Conservation (phyloP, 208 protist species). For the Leishmania mexicana region DNA sequence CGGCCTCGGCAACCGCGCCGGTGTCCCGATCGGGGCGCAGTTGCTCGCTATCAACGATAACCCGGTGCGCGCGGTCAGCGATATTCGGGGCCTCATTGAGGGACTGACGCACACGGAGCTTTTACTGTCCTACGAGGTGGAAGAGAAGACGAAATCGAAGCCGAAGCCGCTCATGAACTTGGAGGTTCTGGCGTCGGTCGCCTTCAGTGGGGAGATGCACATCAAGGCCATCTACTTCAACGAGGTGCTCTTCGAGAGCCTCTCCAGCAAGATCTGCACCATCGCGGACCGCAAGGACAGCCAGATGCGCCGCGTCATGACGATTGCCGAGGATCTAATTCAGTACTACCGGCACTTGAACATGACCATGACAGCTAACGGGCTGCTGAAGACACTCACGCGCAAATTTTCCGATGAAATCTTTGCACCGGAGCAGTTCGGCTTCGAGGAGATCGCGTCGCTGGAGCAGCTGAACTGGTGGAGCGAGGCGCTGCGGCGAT, state of each 20-base stretch:
- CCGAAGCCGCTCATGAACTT: constrained; percentile 74
- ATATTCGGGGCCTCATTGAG: constrained; percentile 82
- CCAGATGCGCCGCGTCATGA: constrained; percentile 47
- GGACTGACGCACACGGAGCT: constrained; percentile 74
- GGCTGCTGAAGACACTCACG: constrained; percentile 76
- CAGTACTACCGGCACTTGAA: constrained; percentile 88
- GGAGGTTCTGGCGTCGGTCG: constrained; percentile 68
- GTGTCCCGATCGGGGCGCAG: constrained; percentile 71
- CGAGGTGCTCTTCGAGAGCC: constrained; percentile 78
- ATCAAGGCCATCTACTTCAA: constrained; percentile 92
- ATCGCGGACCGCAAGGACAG: constrained; percentile 42
- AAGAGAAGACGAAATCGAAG: constrained; percentile 46
- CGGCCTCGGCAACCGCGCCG: constrained; percentile 67
- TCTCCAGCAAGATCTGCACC: constrained; percentile 48
- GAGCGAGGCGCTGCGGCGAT: constrained; percentile 77
- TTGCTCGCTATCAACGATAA: constrained; percentile 78
- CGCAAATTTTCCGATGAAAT: constrained; percentile 79
- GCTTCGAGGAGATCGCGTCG: constrained; percentile 79
- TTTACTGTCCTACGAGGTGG: constrained; percentile 55
- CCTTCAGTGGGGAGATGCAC: constrained; percentile 81
- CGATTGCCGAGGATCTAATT: constrained; percentile 79
- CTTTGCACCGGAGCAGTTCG: constrained; percentile 74
- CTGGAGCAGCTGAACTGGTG: constrained; percentile 92
- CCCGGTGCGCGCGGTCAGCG: constrained; percentile 61
- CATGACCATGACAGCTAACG: constrained; percentile 83